Evolutionary conservation across 495 filamentous ascomycete species (phyloP).

Genomic region (Lasiosphaeriaceae sp.): DNA sequence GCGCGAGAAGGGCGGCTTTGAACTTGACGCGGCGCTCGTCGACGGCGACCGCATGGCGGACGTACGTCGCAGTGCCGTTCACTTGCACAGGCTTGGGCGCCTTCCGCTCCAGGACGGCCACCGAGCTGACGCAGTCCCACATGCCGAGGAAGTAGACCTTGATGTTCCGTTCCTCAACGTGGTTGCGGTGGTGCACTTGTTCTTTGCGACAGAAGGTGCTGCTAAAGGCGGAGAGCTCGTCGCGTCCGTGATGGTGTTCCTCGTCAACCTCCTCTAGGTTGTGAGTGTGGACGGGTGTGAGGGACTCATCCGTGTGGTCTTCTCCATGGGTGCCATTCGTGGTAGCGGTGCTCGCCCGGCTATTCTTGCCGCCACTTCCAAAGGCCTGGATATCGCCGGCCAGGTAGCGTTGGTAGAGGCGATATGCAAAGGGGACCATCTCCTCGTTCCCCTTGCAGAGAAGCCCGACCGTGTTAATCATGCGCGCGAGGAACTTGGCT

Average conservation of each 20-base stretch:
- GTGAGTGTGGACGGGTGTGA: not conserved
- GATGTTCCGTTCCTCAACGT: slow-evolving; percentile 10
- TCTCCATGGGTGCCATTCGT: not conserved
- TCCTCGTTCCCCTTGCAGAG: slow-evolving; percentile 18
- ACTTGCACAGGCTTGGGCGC: slow-evolving; percentile 7
- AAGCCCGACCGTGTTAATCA: slow-evolving; percentile 15
- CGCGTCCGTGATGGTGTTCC: not conserved
- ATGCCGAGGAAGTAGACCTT: slow-evolving; percentile 17
- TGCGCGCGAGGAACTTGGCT: slow-evolving; percentile 14
- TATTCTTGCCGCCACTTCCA: not conserved
- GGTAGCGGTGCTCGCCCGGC: not conserved
- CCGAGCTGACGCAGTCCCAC: slow-evolving; percentile 15
- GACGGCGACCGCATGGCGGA: slow-evolving; percentile 13
- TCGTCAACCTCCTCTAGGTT: not conserved
- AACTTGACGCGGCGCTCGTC: slow-evolving; percentile 19
- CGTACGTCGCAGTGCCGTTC: slow-evolving; percentile 8
- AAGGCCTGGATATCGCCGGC: slow-evolving; percentile 7
- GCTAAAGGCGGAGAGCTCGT: slow-evolving; percentile 13
- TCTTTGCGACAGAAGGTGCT: slow-evolving; percentile 16
- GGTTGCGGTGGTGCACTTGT: not conserved
- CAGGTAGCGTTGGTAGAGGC: slow-evolving; percentile 12
- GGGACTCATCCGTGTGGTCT: not conserved
- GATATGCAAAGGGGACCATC: slow-evolving; percentile 14
- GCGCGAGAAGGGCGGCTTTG: slow-evolving; percentile 12
- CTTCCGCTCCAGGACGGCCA: slow-evolving; percentile 12